A percentile compares a stretch with the other conserved stretches of the same genome.
Conservation (phyloP, 352 stramenopile genomes). For the Phytopythium litorale region DNA sequence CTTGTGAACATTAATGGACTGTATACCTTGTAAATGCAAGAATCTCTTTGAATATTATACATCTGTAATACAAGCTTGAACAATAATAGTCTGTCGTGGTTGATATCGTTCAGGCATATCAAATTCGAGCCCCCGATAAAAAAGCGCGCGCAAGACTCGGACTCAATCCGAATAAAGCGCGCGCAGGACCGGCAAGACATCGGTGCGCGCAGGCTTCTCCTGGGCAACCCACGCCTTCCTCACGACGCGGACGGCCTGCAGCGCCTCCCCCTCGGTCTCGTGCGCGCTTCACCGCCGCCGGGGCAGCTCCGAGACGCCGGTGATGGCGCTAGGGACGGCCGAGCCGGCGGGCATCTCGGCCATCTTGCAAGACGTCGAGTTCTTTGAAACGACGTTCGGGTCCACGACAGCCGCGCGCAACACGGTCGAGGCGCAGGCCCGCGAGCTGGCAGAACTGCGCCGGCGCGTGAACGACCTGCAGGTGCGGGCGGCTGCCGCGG, state of each 20-base stretch:
- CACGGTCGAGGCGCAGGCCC: conserved; percentile 26
- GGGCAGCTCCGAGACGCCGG: too few species aligned
- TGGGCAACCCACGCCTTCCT: background rate
- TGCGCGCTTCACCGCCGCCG: too few species aligned
- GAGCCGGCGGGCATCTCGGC: conserved; percentile 10
- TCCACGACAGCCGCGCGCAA: conserved; percentile 23
- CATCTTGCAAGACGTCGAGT: conserved; percentile 31
- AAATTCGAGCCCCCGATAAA: background rate
- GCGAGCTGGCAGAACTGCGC: conserved; percentile 20
- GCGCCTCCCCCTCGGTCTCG: background rate
- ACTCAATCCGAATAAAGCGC: background rate
- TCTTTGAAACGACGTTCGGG: conserved; percentile 27
- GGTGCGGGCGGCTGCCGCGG: background rate
- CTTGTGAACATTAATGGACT: too few species aligned
- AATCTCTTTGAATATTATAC: too few species aligned
- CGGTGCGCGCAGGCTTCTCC: background rate
- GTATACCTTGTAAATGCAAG: too few species aligned
- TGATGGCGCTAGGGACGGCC: background rate
- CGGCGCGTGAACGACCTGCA: conserved; percentile 3
- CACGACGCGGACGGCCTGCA: background rate
- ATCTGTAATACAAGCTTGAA: too few species aligned
- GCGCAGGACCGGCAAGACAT: background rate
- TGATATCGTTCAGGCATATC: too few species aligned
- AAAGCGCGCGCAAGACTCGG: background rate
- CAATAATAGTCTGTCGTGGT: too few species aligned